These are phyloP conservation scores for Lactarius hengduanensis DNA, from an alignment of 768 basidiomycete genomes.

Conservation along the genomic window DNA sequence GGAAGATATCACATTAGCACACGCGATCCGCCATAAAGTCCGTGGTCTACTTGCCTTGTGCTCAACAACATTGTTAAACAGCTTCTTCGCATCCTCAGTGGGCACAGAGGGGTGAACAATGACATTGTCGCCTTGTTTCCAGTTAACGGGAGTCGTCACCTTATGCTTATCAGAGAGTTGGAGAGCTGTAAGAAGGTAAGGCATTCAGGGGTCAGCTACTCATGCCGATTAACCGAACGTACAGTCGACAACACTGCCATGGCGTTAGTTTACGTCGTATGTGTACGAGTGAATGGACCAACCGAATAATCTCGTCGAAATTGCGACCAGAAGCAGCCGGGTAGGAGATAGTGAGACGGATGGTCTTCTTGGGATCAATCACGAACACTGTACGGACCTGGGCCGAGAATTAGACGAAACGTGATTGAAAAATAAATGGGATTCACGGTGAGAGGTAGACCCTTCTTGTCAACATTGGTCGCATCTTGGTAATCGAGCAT, in stretches of 20 bases:
- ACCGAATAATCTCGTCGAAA: conserved; percentile 73
- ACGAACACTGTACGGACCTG: conserved; percentile 96
- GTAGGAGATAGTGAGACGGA: conserved; percentile 87
- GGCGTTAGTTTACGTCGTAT: conserved; percentile 1
- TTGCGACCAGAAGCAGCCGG: conserved; percentile 96
- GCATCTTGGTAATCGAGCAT: conserved; percentile 97
- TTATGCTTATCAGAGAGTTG: conserved; percentile 87
- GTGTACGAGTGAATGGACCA: conserved; percentile 7
- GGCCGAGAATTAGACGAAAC: not conserved
- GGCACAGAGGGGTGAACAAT: conserved; percentile 85
- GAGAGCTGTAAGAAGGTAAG: conserved; percentile 49
- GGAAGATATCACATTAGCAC: conserved; percentile 15
- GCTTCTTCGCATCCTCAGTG: conserved; percentile 85
- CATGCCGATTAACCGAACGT: conserved; percentile 15
- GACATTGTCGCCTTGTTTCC: conserved; percentile 91
- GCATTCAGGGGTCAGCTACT: conserved; percentile 31
- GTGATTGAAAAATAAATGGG: not conserved
- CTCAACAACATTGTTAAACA: conserved; percentile 81
- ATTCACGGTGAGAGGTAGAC: conserved; percentile 86
- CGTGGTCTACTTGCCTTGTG: conserved; percentile 60
- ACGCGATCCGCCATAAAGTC: not conserved
- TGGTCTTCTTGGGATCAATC: conserved; percentile 95
- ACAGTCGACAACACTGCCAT: conserved; percentile 74
- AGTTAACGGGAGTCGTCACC: conserved; percentile 91
- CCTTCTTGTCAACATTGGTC: conserved; percentile 82